Conservation (phyloP, 1,284 basidiomycete species). For the Austropuccinia psidii region DNA sequence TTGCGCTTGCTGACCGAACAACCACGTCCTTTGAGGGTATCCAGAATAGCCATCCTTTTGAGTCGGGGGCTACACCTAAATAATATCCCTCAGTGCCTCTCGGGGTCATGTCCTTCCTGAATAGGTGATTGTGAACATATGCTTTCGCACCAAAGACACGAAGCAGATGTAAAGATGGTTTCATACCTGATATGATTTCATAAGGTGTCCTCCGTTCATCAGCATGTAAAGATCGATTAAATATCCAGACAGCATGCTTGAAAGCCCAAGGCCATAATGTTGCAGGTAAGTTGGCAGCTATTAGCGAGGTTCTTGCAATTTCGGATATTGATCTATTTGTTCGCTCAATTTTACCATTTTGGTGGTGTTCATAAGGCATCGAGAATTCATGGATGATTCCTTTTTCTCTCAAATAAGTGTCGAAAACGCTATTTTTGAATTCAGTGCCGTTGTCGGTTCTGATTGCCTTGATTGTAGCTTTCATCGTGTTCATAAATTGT, state of each 20-base stretch:
- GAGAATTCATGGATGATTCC: neutral
- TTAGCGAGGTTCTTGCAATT: neutral
- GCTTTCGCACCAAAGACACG: neutral
- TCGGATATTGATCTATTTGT: neutral
- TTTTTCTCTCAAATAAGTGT: neutral
- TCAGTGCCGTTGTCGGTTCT: neutral
- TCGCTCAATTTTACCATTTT: conserved; percentile 3
- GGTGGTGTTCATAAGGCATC: neutral
- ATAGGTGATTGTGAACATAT: neutral
- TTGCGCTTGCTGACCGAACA: too few relatives aligned
- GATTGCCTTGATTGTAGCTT: neutral
- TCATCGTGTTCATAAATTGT: neutral
- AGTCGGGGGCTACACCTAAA: neutral
- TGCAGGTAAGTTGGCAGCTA: neutral
- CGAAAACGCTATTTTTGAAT: neutral
- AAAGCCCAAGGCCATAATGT: neutral
- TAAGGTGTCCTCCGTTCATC: neutral
- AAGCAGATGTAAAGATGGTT: neutral
- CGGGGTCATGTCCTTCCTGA: neutral
- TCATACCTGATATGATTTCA: too few relatives aligned
- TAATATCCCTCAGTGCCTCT: neutral
- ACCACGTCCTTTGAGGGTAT: too few relatives aligned
- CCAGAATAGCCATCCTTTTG: conserved; percentile 5
- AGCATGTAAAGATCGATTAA: neutral
- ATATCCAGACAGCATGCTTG: neutral